phyloP scores from a whole-genome alignment of 1,284 basidiomycete genomes.

The Heliocybe sulcata region DNA sequence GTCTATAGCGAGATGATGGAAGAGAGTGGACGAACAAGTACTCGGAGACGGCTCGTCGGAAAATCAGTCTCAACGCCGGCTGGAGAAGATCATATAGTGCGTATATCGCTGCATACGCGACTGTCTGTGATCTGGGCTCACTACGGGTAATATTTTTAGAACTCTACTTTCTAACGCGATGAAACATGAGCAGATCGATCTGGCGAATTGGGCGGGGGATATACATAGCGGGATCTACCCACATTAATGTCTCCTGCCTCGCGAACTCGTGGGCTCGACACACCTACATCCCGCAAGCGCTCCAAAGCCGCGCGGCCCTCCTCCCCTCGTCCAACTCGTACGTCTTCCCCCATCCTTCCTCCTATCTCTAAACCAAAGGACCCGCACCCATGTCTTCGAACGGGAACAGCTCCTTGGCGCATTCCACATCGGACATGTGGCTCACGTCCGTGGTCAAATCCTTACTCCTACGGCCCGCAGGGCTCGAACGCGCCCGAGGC shows the following conservation, averaged over 20 bases:
- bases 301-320: slow-evolving; percentile 44
- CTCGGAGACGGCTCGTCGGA: too few species aligned
- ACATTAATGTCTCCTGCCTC: slow-evolving; percentile 63
- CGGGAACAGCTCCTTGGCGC: slow-evolving; percentile 22
- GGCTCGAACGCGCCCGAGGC: slow-evolving; percentile 41
- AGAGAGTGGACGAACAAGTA: too few species aligned
- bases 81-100: too few species aligned
- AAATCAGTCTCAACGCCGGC: too few species aligned
- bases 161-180: slow-evolving; percentile 32
- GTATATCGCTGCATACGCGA: too few species aligned
- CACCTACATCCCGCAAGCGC: slow-evolving; percentile 48
- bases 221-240: slow-evolving; percentile 54
- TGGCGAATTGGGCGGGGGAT: slow-evolving; percentile 52
- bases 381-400: slow-evolving; percentile 8
- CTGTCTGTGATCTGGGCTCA: too few species aligned
- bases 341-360: slow-evolving; percentile 8
- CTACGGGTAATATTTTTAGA: too few species aligned
- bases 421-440: slow-evolving; percentile 48
- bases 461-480: slow-evolving; percentile 28
- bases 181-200: slow-evolving; percentile 33
- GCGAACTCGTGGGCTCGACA: slow-evolving; percentile 44
- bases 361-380: slow-evolving; percentile 8
- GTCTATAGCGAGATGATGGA: too few species aligned
- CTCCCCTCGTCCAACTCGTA: slow-evolving; percentile 19
- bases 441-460: slow-evolving; percentile 48